phyloP scores from a whole-genome alignment of 1,284 basidiomycete genomes.

The Pseudozyma hubeiensis region DNA sequence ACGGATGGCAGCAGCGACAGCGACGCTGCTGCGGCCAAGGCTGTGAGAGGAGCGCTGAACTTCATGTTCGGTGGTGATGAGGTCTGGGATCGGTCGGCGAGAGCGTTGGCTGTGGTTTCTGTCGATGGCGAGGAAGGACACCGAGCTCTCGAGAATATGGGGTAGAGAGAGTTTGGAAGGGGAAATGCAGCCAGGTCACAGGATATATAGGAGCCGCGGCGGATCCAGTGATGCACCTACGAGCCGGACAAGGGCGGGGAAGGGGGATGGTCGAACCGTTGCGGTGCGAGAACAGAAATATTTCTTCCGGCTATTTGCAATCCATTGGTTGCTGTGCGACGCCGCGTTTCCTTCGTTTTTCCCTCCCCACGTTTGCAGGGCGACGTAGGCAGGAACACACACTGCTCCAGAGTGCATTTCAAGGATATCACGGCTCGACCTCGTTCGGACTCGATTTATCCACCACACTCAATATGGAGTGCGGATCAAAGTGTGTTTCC shows the following conservation, averaged over 20 bases:
- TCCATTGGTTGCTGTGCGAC: not conserved
- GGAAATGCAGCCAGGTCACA: too few relatives aligned
- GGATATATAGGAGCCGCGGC: too few relatives aligned
- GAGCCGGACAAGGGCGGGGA: constrained; percentile 3
- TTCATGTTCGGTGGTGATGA: constrained; percentile 22
- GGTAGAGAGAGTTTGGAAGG: too few relatives aligned
- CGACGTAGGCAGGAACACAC: too few relatives aligned
- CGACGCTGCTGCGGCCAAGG: constrained; percentile 35
- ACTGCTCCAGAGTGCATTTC: too few relatives aligned
- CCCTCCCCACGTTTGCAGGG: constrained; percentile 7
- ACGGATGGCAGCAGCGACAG: constrained; percentile 36
- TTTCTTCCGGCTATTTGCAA: constrained; percentile 48
- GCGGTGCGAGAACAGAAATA: constrained; percentile 4
- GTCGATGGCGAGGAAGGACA: too few relatives aligned
- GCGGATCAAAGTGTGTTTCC: too few relatives aligned
- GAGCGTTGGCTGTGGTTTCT: not conserved
- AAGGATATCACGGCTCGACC: too few relatives aligned
- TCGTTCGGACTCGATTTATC: too few relatives aligned
- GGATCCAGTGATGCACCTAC: too few relatives aligned
- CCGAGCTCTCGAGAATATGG: too few relatives aligned
- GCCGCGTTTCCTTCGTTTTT: not conserved
- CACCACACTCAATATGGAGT: too few relatives aligned
- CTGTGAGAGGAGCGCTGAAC: constrained; percentile 36
- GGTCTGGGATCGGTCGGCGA: constrained; percentile 1
- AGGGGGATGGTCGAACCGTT: constrained; percentile 1